Percentiles rank a stretch among this genome's conserved stretches.
Evolutionary conservation across 2,329 filamentous ascomycete species (phyloP).

Genomic region (Penicillium sp.): DNA sequence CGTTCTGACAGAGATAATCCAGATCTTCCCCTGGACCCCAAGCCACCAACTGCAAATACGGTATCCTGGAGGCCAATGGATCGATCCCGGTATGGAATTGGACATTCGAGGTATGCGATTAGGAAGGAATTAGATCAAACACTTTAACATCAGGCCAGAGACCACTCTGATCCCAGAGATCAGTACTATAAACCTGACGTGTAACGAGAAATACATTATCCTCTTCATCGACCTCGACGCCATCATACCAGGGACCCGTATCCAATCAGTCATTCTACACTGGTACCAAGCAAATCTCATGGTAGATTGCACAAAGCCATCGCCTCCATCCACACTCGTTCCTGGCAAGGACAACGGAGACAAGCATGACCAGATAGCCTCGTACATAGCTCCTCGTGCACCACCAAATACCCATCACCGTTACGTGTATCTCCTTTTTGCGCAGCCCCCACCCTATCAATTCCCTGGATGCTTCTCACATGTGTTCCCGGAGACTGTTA

Average conservation of each 20-base stretch:
- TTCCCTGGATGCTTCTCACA: constrained; percentile 26
- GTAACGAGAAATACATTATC: constrained; percentile 14
- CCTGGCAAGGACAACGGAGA: constrained; percentile 1
- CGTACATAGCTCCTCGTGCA: constrained; percentile 27
- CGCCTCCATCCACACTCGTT: background rate
- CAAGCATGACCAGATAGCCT: background rate
- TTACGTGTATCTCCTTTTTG: constrained; percentile 28
- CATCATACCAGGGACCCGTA: constrained; percentile 7
- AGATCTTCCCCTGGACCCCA: background rate
- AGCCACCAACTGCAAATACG: constrained; percentile 12
- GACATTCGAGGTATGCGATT: constrained; percentile 5
- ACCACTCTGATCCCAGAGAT: constrained; percentile 14
- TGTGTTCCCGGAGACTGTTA: constrained; percentile 23
- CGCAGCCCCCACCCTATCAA: constrained; percentile 20
- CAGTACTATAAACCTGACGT: constrained; percentile 8
- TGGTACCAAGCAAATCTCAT: constrained; percentile 23
- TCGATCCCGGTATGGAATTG: constrained; percentile 15
- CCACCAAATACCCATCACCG: constrained; percentile 22
- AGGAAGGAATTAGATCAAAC: background rate
- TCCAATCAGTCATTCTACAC: constrained; percentile 19
- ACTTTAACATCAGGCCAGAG: constrained; percentile 3
- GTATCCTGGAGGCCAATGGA: constrained; percentile 15
- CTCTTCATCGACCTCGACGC: constrained; percentile 24
- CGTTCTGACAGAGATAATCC: background rate
- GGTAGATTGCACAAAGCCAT: constrained; percentile 1